Base-by-base conservation (phyloP, 768 basidiomycete genomes). In the Mycena belliarum region DNA sequence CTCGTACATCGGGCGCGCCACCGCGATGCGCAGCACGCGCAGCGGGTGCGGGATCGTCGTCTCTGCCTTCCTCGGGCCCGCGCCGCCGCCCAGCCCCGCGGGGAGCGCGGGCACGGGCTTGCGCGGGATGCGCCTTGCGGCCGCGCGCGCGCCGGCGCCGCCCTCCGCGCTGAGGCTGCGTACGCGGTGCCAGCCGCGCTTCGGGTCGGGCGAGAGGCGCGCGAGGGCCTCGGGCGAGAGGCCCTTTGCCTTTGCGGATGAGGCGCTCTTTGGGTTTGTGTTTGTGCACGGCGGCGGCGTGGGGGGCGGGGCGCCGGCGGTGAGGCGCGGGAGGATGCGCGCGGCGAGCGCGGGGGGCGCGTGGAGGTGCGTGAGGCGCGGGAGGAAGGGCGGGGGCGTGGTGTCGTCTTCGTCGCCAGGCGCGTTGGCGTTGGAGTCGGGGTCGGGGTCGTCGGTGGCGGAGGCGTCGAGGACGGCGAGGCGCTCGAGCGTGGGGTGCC, bases 401-500 rank as follows among this genome's bases (percentile, higher is more conserved):
- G 0, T 9, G 9, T 26, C 21, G 16, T 38, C 25, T 40, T 9
- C 40, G n/a, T 57, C n/a, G 6, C 14, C 23, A 5, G 18, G 23
- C 1, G n/a, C 29, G 3, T 42, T 35, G 25, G 18, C 16, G 40
- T n/a, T 33, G 37, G 15, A 2, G 25, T 21, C 32, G 33, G 38
- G 43, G 11, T 45, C 56, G 29, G 33, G 10, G 2, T 4, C 40
- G 37, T 55, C 57, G 8, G 44, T 52, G 7, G 57, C 55, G 20
- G 60, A 20, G 48, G 44, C 56, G 7, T 57, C 55, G 20, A 63
- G 24, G 48, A 57, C 37, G 16, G 62, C 62, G 42, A 63, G 49
- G 20, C 62, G 62, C 50, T 60, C 62, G 38, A 63, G 50, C 18
- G 58, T 49, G 18, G 49, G 58, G n/a, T 63, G 62, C n/a, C n/a